phyloP scores from a whole-genome alignment of 2,329 filamentous ascomycete species.

The Diaporthe caulivora region DNA sequence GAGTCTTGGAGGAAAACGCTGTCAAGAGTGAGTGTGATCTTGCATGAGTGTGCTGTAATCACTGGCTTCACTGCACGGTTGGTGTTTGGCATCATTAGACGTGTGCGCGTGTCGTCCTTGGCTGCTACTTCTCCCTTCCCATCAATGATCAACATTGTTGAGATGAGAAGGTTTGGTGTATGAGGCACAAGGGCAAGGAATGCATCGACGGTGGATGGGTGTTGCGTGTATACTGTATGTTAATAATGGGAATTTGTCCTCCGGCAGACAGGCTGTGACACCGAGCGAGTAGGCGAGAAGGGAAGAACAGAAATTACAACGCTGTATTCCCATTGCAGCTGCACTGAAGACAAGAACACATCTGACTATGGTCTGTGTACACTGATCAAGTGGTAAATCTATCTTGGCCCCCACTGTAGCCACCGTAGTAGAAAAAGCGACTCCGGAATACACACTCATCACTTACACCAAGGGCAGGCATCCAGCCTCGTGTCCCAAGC shows the following conservation, averaged over 20 bases:
- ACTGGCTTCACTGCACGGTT: neutral
- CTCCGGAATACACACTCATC: neutral
- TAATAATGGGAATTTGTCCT: neutral
- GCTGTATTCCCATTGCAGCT: too few relatives aligned
- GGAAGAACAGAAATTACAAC: neutral
- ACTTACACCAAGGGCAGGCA: neutral
- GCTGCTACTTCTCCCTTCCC: neutral
- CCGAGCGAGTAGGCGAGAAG: neutral
- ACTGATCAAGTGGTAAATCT: too few relatives aligned
- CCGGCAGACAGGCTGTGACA: neutral
- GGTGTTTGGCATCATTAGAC: slow-evolving; percentile 23
- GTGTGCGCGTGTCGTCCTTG: neutral
- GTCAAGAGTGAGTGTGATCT: neutral
- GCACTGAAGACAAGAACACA: too few relatives aligned
- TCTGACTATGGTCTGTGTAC: neutral
- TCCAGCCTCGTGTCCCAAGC: neutral
- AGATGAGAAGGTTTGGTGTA: neutral
- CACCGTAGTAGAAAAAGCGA: neutral
- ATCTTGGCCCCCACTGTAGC: neutral
- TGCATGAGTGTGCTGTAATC: neutral
- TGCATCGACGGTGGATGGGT: neutral
- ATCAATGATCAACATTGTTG: neutral
- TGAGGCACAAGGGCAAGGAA: neutral
- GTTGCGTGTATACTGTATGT: neutral
- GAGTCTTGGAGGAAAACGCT: neutral